Conservation (phyloP, 2,329 filamentous ascomycete genomes). For the Thelonectria discophora region DNA sequence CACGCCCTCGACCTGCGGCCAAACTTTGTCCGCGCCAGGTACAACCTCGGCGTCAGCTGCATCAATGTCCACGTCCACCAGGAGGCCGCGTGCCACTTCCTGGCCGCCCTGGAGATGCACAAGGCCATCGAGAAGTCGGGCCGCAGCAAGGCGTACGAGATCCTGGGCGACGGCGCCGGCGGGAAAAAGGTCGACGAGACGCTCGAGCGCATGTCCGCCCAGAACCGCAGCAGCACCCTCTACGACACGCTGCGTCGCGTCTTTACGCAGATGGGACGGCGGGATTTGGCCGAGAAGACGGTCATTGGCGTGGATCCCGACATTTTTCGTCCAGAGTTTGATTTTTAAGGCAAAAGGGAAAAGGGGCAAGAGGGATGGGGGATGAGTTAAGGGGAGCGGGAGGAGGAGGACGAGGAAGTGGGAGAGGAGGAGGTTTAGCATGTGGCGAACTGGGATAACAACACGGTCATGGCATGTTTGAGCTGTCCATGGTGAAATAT, state of each 20-base stretch:
- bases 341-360: conserved; percentile 65
- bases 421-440: too few species aligned
- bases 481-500: not conserved
- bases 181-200: conserved; percentile 67
- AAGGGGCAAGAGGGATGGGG: not conserved
- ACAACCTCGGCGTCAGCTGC: conserved; percentile 95
- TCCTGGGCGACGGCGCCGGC: conserved; percentile 67
- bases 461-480: too few species aligned
- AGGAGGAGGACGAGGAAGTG: too few species aligned
- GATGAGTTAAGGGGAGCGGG: too few species aligned
- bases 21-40: conserved; percentile 96
- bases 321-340: conserved; percentile 87
- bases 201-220: conserved; percentile 86
- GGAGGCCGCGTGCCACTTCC: conserved; percentile 90
- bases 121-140: conserved; percentile 89
- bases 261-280: conserved; percentile 94
- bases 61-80: conserved; percentile 97
- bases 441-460: too few species aligned
- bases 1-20: conserved; percentile 88
- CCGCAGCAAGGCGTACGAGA: conserved; percentile 82
- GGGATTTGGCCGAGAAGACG: conserved; percentile 88
- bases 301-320: conserved; percentile 91
- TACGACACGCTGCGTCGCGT: conserved; percentile 94
- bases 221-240: conserved; percentile 96
- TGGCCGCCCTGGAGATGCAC: conserved; percentile 94